Percentiles rank a stretch among this genome's conserved stretches.
Evolutionary conservation across 805 yeast genomes (phyloP).

Genomic region (Wickerhamiella hasegawae): DNA sequence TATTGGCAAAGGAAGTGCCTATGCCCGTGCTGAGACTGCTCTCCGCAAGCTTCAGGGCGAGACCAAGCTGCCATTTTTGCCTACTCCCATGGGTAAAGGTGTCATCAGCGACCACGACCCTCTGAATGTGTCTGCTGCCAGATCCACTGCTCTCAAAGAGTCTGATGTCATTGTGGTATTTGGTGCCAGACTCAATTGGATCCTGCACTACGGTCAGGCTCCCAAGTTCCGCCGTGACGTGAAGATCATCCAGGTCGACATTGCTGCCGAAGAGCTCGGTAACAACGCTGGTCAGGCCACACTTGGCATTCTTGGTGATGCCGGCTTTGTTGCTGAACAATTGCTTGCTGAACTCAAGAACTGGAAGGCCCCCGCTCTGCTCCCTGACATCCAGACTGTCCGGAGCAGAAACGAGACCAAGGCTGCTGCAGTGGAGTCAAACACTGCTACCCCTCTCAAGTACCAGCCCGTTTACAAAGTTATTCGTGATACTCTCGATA

Average conservation of each 20-base stretch:
- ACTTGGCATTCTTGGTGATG: constrained; percentile 42
- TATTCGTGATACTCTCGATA: constrained; percentile 27
- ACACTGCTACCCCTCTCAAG: constrained; percentile 21
- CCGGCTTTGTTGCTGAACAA: constrained; percentile 26
- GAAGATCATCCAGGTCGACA: constrained; percentile 42
- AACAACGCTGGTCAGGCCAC: constrained; percentile 25
- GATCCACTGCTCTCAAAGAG: constrained; percentile 39
- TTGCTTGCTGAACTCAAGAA: constrained; percentile 21
- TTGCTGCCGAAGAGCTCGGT: constrained; percentile 37
- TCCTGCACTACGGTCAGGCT: constrained; percentile 45
- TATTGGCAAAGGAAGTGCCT: constrained; percentile 53
- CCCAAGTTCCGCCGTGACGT: constrained; percentile 35
- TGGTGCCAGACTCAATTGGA: constrained; percentile 64
- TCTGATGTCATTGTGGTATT: constrained; percentile 45
- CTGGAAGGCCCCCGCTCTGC: constrained; percentile 23
- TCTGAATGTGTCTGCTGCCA: constrained; percentile 43
- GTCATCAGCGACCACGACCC: constrained; percentile 34
- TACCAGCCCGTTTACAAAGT: constrained; percentile 40
- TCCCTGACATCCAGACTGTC: constrained; percentile 15
- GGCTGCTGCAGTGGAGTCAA: constrained; percentile 23
- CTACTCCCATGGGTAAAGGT: constrained; percentile 74
- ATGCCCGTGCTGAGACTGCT: constrained; percentile 26
- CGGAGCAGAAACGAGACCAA: constrained; percentile 20
- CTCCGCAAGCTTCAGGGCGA: constrained; percentile 27
- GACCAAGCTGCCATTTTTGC: constrained; percentile 39